A percentile compares a stretch with the other conserved stretches of the same genome.
Evolutionary conservation across 768 basidiomycete species (phyloP).

Genomic region (Naganishia antarctica): DNA sequence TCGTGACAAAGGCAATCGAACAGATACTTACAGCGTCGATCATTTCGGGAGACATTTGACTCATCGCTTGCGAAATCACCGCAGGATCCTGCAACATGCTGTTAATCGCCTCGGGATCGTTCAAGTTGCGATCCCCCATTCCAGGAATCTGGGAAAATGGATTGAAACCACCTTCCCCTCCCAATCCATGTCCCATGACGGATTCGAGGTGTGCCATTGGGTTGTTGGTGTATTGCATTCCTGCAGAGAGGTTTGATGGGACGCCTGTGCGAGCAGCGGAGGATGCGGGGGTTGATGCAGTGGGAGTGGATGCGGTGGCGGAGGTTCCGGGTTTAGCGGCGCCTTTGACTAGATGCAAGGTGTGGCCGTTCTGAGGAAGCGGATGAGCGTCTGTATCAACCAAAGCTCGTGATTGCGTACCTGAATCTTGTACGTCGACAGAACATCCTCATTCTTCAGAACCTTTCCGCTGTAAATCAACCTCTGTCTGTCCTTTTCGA

Average conservation of each 20-base stretch:
- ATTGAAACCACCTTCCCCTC: constrained; percentile 57
- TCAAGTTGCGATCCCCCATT: constrained; percentile 59
- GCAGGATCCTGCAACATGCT: constrained; percentile 68
- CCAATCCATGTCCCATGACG: constrained; percentile 66
- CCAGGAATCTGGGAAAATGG: constrained; percentile 83
- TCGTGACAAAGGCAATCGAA: background rate
- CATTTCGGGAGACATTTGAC: constrained; percentile 66
- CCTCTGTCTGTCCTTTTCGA: constrained; percentile 78
- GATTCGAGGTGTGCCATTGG: constrained; percentile 78
- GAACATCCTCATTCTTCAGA: constrained; percentile 60
- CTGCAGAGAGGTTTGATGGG: constrained; percentile 74
- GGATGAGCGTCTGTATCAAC: no score
- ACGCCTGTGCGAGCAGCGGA: constrained; percentile 51
- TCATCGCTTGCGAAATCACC: constrained; percentile 82
- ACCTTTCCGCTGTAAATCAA: constrained; percentile 78
- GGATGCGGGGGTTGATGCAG: constrained; percentile 33
- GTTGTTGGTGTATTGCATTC: constrained; percentile 74
- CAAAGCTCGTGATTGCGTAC: no score
- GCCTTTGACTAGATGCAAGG: constrained; percentile 91
- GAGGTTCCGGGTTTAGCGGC: constrained; percentile 53
- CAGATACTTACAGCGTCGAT: constrained; percentile 59
- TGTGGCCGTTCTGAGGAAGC: constrained; percentile 63
- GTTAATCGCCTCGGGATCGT: constrained; percentile 92
- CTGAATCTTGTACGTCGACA: constrained; percentile 78
- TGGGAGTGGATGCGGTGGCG: background rate